Evolutionary conservation across 306 rosid species (phyloP).

Genomic region (Malus sylvestris): DNA sequence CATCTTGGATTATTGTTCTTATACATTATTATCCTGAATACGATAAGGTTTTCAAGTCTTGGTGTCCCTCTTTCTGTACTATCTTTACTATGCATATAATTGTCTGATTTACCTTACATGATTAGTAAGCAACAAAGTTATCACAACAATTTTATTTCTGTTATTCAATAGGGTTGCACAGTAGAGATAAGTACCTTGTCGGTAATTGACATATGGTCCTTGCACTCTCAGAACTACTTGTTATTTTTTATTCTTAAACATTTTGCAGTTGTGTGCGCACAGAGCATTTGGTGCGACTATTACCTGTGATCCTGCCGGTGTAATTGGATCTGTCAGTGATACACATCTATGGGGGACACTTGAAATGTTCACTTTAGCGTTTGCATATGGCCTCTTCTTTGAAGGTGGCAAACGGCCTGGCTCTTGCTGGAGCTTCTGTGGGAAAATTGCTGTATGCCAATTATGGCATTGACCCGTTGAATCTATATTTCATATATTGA

Average conservation of each 20-base stretch:
- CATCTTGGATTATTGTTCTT: background rate
- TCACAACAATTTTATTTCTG: background rate
- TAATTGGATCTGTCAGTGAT: background rate
- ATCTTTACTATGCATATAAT: background rate
- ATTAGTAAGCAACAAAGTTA: background rate
- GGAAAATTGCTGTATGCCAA: background rate
- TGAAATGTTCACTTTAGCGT: background rate
- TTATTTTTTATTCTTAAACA: background rate
- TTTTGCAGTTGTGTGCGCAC: background rate
- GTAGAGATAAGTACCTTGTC: background rate
- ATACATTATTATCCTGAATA: background rate
- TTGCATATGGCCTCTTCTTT: background rate
- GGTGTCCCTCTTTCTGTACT: background rate
- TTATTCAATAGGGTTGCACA: background rate
- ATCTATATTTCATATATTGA: background rate
- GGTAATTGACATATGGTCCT: background rate
- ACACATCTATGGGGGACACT: background rate
- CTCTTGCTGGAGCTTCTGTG: background rate
- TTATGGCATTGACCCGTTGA: background rate
- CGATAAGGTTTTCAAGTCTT: background rate
- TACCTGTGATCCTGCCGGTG: background rate
- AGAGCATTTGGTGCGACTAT: background rate
- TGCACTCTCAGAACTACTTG: conserved; percentile 1
- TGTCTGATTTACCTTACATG: background rate
- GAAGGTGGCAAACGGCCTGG: background rate